phyloP scores from a whole-genome alignment of 2,329 filamentous ascomycete species.

The Venturia asperata region DNA sequence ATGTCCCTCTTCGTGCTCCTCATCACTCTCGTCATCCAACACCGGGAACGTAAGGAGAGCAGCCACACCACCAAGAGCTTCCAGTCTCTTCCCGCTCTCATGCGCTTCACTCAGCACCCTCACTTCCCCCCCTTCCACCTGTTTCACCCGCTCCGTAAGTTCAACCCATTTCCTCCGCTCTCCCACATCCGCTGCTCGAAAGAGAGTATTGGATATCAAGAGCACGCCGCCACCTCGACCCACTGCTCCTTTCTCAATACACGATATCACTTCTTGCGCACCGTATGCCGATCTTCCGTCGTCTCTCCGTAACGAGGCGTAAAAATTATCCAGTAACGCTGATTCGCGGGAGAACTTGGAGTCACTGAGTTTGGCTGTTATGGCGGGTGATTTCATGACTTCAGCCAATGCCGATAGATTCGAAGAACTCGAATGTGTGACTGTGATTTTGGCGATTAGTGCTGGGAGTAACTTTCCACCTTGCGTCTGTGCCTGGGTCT shows the following conservation, averaged over 20 bases:
- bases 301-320: conserved; percentile 68
- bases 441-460: conserved; percentile 56
- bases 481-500: conserved; percentile 53
- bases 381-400: conserved; percentile 72
- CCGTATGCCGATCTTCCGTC: conserved; percentile 92
- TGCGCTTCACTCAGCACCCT: conserved; percentile 87
- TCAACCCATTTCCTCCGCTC: conserved; percentile 73
- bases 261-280: conserved; percentile 69
- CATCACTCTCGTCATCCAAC: conserved; percentile 65
- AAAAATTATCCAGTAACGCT: conserved; percentile 75
- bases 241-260: conserved; percentile 80
- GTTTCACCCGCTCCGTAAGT: conserved; percentile 81
- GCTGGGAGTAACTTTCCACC: conserved; percentile 64
- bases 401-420: conserved; percentile 84
- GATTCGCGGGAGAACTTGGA: conserved; percentile 86
- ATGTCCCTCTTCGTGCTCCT: conserved; percentile 28
- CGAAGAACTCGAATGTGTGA: conserved; percentile 78
- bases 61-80: conserved; percentile 78
- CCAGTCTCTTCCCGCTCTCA: conserved; percentile 81
- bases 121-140: conserved; percentile 74
- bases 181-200: conserved; percentile 71
- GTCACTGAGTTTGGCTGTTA: conserved; percentile 69
- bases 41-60: conserved; percentile 87
- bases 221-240: conserved; percentile 78
- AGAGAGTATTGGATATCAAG: conserved; percentile 79